Percentiles rank a stretch among this genome's conserved stretches.
phyloP scores from a whole-genome alignment of 306 rosid species.

The Mimosa pudica region DNA sequence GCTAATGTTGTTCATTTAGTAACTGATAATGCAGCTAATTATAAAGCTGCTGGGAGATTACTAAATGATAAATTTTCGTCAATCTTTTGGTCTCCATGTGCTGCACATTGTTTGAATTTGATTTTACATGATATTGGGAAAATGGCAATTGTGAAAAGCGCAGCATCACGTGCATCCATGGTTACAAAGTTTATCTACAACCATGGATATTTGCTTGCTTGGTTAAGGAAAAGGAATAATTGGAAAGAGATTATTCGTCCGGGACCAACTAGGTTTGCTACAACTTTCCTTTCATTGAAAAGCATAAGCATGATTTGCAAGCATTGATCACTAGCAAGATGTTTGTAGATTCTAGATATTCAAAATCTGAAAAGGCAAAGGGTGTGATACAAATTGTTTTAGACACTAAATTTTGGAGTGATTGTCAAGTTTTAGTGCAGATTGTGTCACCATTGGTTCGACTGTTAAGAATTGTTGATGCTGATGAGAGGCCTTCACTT shows the following conservation, averaged over 20 bases:
- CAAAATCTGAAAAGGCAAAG: no score
- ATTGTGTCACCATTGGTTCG: no score
- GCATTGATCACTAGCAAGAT: no score
- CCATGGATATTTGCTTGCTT: conserved; percentile 5
- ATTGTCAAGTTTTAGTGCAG: no score
- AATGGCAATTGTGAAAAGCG: not conserved
- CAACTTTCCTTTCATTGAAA: no score
- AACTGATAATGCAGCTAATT: conserved; percentile 16
- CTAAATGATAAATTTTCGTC: not conserved
- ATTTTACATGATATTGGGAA: not conserved
- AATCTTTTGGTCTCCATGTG: not conserved
- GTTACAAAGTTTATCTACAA: not conserved
- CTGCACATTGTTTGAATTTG: conserved; percentile 1
- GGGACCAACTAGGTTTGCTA: no score
- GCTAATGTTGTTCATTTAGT: not conserved
- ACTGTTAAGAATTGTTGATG: no score
- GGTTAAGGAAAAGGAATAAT: not conserved
- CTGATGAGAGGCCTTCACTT: not conserved
- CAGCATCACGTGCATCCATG: not conserved
- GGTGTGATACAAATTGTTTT: no score
- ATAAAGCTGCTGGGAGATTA: not conserved
- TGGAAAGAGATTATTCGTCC: no score
- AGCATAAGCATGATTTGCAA: no score
- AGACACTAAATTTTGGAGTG: no score
- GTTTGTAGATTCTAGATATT: no score